Evolutionary conservation across 768 basidiomycete species (phyloP).

Genomic region (Mrakia frigida): DNA sequence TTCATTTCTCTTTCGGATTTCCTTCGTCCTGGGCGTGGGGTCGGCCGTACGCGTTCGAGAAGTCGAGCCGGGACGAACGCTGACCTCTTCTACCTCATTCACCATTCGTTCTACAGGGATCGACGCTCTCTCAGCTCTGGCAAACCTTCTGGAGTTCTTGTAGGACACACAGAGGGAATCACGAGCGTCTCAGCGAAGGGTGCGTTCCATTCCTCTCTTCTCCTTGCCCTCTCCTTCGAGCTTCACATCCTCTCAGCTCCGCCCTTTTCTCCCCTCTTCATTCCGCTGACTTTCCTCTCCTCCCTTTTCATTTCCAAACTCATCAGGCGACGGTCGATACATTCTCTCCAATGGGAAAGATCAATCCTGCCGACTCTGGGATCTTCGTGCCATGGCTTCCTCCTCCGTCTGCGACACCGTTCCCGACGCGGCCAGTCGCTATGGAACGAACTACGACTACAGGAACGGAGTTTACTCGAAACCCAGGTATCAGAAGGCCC

Average conservation of each 20-base stretch:
- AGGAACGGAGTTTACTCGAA: conserved; percentile 62
- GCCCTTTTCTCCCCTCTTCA: not conserved
- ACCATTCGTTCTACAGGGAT: conserved; percentile 45
- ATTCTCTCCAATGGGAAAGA: conserved; percentile 95
- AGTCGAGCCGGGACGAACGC: too few species aligned
- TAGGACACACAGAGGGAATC: conserved; percentile 91
- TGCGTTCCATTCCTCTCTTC: not conserved
- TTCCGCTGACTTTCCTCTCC: not conserved
- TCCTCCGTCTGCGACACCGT: conserved; percentile 35
- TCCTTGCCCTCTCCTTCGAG: too few species aligned
- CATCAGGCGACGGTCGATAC: conserved; percentile 75
- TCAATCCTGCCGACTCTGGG: conserved; percentile 69
- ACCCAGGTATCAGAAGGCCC: conserved; percentile 58
- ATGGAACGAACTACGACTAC: conserved; percentile 26
- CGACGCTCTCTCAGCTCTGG: conserved; percentile 51
- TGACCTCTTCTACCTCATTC: too few species aligned
- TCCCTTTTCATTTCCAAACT: not conserved
- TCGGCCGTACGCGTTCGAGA: too few species aligned
- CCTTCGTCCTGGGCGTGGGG: too few species aligned
- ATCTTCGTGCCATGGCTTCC: conserved; percentile 85
- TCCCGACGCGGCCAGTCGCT: conserved; percentile 14
- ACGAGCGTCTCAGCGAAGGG: conserved; percentile 89
- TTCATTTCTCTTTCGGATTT: too few species aligned
- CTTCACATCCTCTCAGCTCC: not conserved
- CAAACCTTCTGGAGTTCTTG: conserved; percentile 85